Evolutionary conservation across 1,284 basidiomycete species (phyloP), one percentile per base, ranked within the genome.

Genomic region (Marasmius tenuissimus): DNA sequence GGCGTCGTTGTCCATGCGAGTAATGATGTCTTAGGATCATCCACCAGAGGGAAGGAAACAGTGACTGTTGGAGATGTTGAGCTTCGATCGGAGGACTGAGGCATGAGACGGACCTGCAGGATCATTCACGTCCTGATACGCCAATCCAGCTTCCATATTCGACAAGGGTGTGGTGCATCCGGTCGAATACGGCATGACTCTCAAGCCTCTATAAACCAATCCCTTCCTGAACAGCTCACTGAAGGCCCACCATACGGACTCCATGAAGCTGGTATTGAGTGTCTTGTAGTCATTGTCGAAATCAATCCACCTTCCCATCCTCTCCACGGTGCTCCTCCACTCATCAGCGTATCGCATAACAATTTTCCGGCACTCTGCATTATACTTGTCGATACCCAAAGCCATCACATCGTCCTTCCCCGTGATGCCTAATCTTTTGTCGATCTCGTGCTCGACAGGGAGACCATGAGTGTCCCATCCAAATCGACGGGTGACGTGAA

Each of bases 251-350:
- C 97, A 99, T 14, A 98, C 94, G 51, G 89, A 91, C 81, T 99
- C 97, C 97, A 99, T 99, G 76, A 95, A 99, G 22, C 86, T 82
- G 6, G 89, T 78, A 74, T 99, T 94, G 66, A 99, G 85, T 12
- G 97, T 99, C 81, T 98, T 98, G 86, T 99, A 99, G 69, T 97
- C 97, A 68, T 97, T 93, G 78, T 99, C 97, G 72, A 99, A 99
- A 77, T 99, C 97, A 78, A 99, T 99, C 97, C 97, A 99, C 65
- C 97, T 88, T 45, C 97, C 97, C 91, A 99, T 97, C 65, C 97
- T 88, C 76, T 98, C 97, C 62, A 99, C 97, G 5, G 96, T 99
- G 42, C 79, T 72, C 62, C 94, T 88, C 97, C 97, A 99, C 74
- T 99, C 96, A 14, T 83, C 82, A 5, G 96, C 86, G 75, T 99